These are phyloP conservation scores for Telopea speciosissima DNA, from an alignment of 177 flowering plant genomes.

Conservation along the genomic window DNA sequence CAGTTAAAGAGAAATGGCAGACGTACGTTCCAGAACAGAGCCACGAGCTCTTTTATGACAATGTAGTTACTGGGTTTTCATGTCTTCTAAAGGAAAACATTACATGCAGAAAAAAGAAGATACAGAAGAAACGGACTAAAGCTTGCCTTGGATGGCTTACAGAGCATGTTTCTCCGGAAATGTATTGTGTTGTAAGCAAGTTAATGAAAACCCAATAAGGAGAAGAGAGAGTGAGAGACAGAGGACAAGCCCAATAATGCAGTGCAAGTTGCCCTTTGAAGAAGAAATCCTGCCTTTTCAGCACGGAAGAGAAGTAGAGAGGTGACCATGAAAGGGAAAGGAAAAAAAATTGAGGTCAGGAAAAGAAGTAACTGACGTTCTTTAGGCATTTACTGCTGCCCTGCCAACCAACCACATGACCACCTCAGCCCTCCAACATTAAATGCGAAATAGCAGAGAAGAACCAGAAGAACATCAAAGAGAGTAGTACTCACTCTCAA, in stretches of 20 bases:
- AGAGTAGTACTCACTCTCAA: too few species aligned
- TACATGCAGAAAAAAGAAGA: too few species aligned
- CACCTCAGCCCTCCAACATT: background rate
- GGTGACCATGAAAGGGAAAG: too few species aligned
- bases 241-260: conserved; percentile 6
- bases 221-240: background rate
- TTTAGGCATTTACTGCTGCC: conserved; percentile 7
- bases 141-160: too few species aligned
- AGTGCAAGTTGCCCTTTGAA: background rate
- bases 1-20: background rate
- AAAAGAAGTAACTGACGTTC: background rate
- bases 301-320: background rate
- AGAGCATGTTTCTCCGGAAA: too few species aligned
- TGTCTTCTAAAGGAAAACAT: too few species aligned
- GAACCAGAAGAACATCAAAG: too few species aligned
- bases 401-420: conserved; percentile 1
- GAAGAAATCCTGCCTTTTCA: background rate
- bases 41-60: too few species aligned
- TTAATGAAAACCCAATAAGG: conserved; percentile 4
- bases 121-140: too few species aligned
- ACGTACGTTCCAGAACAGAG: too few species aligned
- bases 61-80: background rate
- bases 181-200: background rate
- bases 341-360: background rate
- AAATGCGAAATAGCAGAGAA: too few species aligned